Base-by-base conservation (phyloP, 2,329 filamentous ascomycete genomes). In the Fusarium sp. region DNA sequence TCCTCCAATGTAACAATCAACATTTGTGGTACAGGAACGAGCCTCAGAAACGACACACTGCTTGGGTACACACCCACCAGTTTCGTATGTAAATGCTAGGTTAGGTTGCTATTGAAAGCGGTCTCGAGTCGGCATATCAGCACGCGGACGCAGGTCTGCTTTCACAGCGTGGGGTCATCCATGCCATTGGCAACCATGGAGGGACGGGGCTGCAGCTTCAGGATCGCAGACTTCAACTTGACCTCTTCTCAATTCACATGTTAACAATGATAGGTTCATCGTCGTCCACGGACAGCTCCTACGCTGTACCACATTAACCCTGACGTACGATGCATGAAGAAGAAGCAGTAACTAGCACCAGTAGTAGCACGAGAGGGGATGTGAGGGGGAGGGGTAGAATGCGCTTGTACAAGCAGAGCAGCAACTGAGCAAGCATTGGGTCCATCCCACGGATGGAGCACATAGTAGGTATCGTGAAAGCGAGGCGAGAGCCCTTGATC, bases 231-330 rank as follows among this genome's bases (percentile, higher is more conserved):
- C 61, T 65, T 63, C 66, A 70, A 77, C 45, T 69, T 67, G 61
- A 41, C 55, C 75, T 69, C 69, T 79, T 75, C 57, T 70, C 42
- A 57, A 69, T 72, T 77, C 77, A 79, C 77, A 79, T 79, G 77
- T 51, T 79, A 56, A 57, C 39, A 79, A 79, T 78, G 77, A 79
- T 79, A 79, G 77, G 77, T 75, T 71, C 72, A 78, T 79, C 77
- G 74, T 70, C 51, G 74, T 61, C 70, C 69, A 75, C 45, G 66
- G 69, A 38, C 48, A 70, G 66, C 51, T 73, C 53, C 42, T 61
- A 59, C 55, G 42, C 57, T 64, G 69, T 73, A 66, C 51, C 61
- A 70, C 65, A 59, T 73, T 50, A 70, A 61, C 67, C 72, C 60
- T 69, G 68, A 70, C 72, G 72, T 63, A 70, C 69, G 57, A 75